Base-by-base conservation (phyloP, 495 filamentous ascomycete species). In the Talaromyces nanjingensis region DNA sequence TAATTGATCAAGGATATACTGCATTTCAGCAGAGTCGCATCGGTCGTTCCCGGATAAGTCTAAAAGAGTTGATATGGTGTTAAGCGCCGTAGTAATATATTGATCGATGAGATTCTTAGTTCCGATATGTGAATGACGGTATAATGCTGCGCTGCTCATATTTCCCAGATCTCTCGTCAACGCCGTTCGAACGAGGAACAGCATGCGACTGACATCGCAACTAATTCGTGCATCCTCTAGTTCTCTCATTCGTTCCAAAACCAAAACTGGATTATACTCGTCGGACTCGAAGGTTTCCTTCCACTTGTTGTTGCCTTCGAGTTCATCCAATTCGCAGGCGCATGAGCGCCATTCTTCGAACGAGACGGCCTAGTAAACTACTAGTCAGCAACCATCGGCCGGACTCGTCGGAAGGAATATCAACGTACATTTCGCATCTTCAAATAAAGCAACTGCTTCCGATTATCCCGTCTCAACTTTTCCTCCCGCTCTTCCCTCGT, bases 101-200 rank as follows among this genome's bases (percentile, higher is more conserved):
- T 81, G 79, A 73, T 97, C 93, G 64, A 97, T 91, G 54, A 97
- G 74, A 34, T 81, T 77, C 73, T 97, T 97, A 1, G 93, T 97
- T 3, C 93, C 93, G 33, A 89, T 84, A 70, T 94, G 88, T 2
- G 89, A 89, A 69, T 96, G 90, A 60, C 85, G 87, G 75, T 96
- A 97, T 6, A 97, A 83, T 53, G 85, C 82, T 9, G 87, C 80
- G 72, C 92, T 89, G 59, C 88, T 91, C 89, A 97, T 96, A 65
- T 87, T 89, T 11, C 91, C 93, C 37, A 97, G 70, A 66, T 91
- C 86, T 33, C 93, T 87, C 34, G 88, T 91, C 60, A 97, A 72
- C 5, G 89, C 80, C 0, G 93, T 96, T 45, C 93, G 87, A 39
- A 97, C 79, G 29, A 93, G 80, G 66, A 90, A 89, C 63, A 94